Evolutionary conservation across 192 early-diverging fungal species (phyloP).

Genomic region (Backusella sp.): DNA sequence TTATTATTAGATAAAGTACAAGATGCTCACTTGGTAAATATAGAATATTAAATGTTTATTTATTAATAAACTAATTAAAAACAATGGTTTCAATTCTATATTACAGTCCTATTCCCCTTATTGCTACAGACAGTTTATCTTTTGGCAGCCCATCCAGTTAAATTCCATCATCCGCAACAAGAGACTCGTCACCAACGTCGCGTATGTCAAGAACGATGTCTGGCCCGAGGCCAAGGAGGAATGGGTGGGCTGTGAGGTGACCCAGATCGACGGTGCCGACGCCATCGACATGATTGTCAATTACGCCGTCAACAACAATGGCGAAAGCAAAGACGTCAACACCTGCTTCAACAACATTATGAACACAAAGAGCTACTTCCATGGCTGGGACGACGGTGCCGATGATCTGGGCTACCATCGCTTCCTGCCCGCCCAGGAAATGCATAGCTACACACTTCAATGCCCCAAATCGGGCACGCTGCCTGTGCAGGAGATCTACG

Average conservation of each 20-base stretch:
- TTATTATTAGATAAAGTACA: slow-evolving; percentile 39
- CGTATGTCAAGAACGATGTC: slow-evolving; percentile 36
- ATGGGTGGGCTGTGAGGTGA: slow-evolving; percentile 35
- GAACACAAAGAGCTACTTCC: slow-evolving; percentile 42
- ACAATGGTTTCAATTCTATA: not conserved
- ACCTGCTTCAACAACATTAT: slow-evolving; percentile 41
- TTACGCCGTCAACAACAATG: slow-evolving; percentile 40
- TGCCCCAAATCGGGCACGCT: slow-evolving; percentile 29
- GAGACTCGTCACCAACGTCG: slow-evolving; percentile 26
- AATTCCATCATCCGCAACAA: slow-evolving; percentile 27
- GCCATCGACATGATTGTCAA: slow-evolving; percentile 38
- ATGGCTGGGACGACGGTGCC: slow-evolving; percentile 40
- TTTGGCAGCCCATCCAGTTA: slow-evolving; percentile 40
- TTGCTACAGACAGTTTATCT: slow-evolving; percentile 37
- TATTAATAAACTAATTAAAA: not conserved
- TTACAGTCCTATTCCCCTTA: slow-evolving; percentile 35
- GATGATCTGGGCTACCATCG: slow-evolving; percentile 42
- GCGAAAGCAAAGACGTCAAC: slow-evolving; percentile 41
- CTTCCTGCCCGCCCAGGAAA: slow-evolving; percentile 37
- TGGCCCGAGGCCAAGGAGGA: slow-evolving; percentile 33
- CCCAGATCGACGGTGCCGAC: slow-evolving; percentile 28
- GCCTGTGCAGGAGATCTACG: slow-evolving; percentile 22
- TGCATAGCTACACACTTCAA: slow-evolving; percentile 28
- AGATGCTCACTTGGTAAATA: slow-evolving; percentile 36
- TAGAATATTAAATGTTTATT: not conserved